Evolutionary conservation across 2,329 filamentous ascomycete genomes (phyloP), one percentile per base, ranked within the genome.

Genomic region (Scopulariopsis brevicaulis): DNA sequence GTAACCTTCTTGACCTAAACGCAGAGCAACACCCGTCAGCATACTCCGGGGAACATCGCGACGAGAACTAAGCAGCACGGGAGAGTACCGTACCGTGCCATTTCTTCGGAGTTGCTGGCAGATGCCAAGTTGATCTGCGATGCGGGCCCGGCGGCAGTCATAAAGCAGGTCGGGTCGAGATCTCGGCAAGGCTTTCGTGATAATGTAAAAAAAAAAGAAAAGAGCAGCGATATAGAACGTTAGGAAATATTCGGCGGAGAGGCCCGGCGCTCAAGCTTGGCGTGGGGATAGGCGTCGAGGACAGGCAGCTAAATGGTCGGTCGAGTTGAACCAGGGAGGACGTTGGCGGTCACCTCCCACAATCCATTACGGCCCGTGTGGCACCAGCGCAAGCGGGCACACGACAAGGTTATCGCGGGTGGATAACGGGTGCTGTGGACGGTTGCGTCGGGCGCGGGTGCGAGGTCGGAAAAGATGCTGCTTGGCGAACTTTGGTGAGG

Each of bases 81-180:
- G 32, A 15, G 18, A 25, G n/a, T 25, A 14, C 35, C 59, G 48
- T 58, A 63, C 62, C 62, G 59, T 52, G 52, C 55, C 60, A 60
- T 62, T 32, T 62, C 60, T 55, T 58, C 62, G 56, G 57, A 56
- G 57, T 55, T 61, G 60, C 54, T 61, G 54, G 58, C 58, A 58
- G 60, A 61, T 32, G 62, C 24, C 20, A 56, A 32, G 24, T 50
- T 22, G 24, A 25, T 32, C 8, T 51, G 55, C 12, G 55, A 56
- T 34, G 43, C 8, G 15, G 25, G 25, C 8, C 40, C 18, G n/a
- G 20, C 32, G 43, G 24, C 43, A 18, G 43, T 56, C 55, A 56
- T 56, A 22, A 50, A 12, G 46, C 20, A 24, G 20, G n/a, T 24
- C 8, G 46, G 11, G 22, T n/a, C 20, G n/a, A 50, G 46, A 20